Conservation (phyloP, 2,329 filamentous ascomycete species). For the Trichoderma lentiforme region DNA sequence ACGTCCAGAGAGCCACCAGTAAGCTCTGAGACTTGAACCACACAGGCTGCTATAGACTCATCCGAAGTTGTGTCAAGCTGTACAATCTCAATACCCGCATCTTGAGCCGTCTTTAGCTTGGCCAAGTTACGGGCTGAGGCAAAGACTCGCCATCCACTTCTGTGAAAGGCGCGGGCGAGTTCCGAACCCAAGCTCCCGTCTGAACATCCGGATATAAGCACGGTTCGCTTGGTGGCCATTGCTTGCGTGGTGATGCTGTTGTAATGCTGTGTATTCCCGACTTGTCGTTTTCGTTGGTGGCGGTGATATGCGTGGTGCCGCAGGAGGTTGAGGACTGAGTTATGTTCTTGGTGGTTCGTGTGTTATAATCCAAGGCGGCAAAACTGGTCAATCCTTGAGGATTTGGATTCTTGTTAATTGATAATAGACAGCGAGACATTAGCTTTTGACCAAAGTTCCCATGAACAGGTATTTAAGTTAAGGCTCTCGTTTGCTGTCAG, state of each 20-base stretch:
- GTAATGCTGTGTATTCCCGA: neutral
- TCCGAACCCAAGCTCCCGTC: conserved; percentile 32
- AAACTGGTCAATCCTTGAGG: neutral
- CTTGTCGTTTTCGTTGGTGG: neutral
- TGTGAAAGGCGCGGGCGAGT: conserved; percentile 31
- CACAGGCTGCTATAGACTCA: conserved; percentile 23
- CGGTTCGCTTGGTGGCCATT: conserved; percentile 20
- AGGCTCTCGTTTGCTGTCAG: neutral
- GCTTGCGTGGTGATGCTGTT: neutral
- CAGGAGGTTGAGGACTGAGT: neutral
- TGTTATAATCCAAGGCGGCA: too few relatives aligned
- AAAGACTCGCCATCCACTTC: conserved; percentile 28
- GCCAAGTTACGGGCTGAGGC: conserved; percentile 30
- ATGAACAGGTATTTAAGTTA: neutral
- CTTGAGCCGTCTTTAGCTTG: conserved; percentile 23
- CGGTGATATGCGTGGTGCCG: neutral
- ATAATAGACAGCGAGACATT: neutral
- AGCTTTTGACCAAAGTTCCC: neutral
- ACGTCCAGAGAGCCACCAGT: conserved; percentile 29
- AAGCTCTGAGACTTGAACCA: conserved; percentile 19
- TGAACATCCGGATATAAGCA: conserved; percentile 37
- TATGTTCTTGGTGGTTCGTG: too few relatives aligned
- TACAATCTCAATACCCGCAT: conserved; percentile 23
- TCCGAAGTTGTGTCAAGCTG: conserved; percentile 26
- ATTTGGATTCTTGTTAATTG: neutral